These are phyloP conservation scores for Saccharomycopsis hybrid DNA, from an alignment of 1,139 yeast genomes.

Conservation along the genomic window DNA sequence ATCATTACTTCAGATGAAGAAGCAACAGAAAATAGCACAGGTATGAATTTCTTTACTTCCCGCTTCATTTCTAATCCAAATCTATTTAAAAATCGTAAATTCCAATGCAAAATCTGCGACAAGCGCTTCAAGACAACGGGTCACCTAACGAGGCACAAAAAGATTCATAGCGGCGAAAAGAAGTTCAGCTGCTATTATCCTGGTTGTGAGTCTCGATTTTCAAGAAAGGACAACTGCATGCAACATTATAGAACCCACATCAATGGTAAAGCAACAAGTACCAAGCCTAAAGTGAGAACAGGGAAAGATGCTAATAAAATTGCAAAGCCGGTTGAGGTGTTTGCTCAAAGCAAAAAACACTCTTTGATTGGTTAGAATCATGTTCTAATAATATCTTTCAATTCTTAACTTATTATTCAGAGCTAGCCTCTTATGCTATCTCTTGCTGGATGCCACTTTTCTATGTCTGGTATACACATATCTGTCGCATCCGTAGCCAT, in stretches of 20 bases:
- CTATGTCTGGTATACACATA: too few species aligned
- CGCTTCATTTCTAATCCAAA: slow-evolving; percentile 20
- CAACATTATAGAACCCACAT: slow-evolving; percentile 20
- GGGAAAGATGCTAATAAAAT: background rate
- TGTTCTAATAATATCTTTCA: too few species aligned
- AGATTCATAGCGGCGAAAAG: slow-evolving; percentile 21
- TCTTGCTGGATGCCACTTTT: too few species aligned
- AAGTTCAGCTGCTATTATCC: slow-evolving; percentile 16
- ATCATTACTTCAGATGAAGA: too few species aligned
- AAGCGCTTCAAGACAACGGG: slow-evolving; percentile 21
- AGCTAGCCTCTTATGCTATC: too few species aligned
- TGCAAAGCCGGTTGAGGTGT: background rate
- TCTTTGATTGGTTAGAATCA: background rate
- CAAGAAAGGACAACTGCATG: slow-evolving; percentile 21
- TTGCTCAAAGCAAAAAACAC: background rate
- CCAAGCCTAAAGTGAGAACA: background rate
- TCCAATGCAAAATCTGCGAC: slow-evolving; percentile 20
- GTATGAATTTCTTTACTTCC: slow-evolving; percentile 16
- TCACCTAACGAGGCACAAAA: slow-evolving; percentile 20
- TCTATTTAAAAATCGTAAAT: slow-evolving; percentile 17
- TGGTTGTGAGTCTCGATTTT: slow-evolving; percentile 18
- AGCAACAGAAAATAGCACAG: background rate
- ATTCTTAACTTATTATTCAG: too few species aligned
- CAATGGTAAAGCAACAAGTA: background rate
- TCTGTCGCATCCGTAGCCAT: too few species aligned